Evolutionary conservation across 352 stramenopile genomes (phyloP).

Genomic region (Aphanomyces stellatus): DNA sequence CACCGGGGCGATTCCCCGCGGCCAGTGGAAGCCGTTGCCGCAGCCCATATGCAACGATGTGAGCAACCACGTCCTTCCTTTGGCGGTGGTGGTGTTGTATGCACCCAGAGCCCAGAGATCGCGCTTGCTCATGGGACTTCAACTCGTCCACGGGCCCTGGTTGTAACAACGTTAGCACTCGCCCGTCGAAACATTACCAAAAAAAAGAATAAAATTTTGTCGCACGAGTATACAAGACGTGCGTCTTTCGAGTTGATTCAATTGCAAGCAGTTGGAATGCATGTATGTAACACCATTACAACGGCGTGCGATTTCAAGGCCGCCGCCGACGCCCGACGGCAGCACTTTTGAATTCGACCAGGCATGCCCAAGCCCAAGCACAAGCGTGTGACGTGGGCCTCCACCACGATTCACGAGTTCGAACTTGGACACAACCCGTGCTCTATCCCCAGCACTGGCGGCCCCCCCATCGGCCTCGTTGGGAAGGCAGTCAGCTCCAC

Average conservation of each 20-base stretch:
- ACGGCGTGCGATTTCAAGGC: too few relatives aligned
- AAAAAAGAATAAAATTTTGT: slow-evolving; percentile 9
- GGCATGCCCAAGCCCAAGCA: slow-evolving; percentile 80
- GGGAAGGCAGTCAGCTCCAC: slow-evolving; percentile 80
- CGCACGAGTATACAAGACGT: too few relatives aligned
- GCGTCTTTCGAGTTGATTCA: too few relatives aligned
- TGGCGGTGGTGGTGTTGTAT: too few relatives aligned
- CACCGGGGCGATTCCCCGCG: too few relatives aligned
- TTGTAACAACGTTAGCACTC: slow-evolving; percentile 4
- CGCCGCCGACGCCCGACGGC: too few relatives aligned
- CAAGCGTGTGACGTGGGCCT: slow-evolving; percentile 14
- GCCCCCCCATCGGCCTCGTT: slow-evolving; percentile 42
- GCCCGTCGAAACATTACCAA: neutral
- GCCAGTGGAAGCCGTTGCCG: neutral
- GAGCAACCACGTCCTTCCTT: too few relatives aligned
- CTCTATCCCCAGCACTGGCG: slow-evolving; percentile 40
- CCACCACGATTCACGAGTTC: slow-evolving; percentile 45
- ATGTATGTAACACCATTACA: too few relatives aligned
- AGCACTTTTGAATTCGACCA: slow-evolving; percentile 34
- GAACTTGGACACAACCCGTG: slow-evolving; percentile 65
- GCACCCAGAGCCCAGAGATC: too few relatives aligned
- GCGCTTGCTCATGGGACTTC: too few relatives aligned
- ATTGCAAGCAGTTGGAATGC: too few relatives aligned
- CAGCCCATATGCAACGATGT: neutral
- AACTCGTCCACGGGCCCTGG: too few relatives aligned